Percentiles rank a stretch among this genome's conserved stretches.
These are phyloP conservation scores for Nicotiana benthamiana DNA, from an alignment of 257 asterid species.

Conservation along the genomic window DNA sequence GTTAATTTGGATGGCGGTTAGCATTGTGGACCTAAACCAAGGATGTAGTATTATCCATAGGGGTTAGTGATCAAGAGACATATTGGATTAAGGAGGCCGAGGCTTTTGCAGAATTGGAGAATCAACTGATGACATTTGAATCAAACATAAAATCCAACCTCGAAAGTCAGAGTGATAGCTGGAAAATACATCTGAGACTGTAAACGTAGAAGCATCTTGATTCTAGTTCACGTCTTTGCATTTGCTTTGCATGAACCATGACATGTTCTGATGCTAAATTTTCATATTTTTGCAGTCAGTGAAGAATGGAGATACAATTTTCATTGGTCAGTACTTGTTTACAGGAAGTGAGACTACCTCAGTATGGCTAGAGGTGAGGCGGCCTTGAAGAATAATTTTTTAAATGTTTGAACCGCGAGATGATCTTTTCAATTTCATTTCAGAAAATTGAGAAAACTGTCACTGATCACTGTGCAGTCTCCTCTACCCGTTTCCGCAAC, in stretches of 20 bases:
- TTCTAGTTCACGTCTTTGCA: conserved; percentile 8
- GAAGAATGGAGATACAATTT: conserved; percentile 90
- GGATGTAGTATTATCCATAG: neutral
- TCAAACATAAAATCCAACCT: neutral
- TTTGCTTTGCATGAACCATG: neutral
- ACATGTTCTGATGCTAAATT: neutral
- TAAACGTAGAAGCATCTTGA: neutral
- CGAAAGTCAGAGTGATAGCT: neutral
- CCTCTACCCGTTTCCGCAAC: neutral
- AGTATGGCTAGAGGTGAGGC: conserved; percentile 84
- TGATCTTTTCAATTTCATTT: neutral
- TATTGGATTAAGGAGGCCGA: neutral
- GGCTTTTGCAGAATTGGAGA: neutral
- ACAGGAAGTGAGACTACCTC: conserved; percentile 99
- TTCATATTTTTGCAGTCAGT: conserved; percentile 53
- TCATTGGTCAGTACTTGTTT: conserved; percentile 88
- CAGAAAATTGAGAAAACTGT: neutral
- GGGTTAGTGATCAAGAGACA: neutral
- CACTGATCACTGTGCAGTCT: neutral
- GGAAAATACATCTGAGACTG: neutral
- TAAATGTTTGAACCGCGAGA: neutral
- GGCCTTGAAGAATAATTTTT: neutral
- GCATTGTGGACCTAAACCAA: neutral
- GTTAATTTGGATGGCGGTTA: neutral
- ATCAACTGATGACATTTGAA: neutral